Conservation (phyloP, 352 stramenopile species). For the Globisporangium middletonii region DNA sequence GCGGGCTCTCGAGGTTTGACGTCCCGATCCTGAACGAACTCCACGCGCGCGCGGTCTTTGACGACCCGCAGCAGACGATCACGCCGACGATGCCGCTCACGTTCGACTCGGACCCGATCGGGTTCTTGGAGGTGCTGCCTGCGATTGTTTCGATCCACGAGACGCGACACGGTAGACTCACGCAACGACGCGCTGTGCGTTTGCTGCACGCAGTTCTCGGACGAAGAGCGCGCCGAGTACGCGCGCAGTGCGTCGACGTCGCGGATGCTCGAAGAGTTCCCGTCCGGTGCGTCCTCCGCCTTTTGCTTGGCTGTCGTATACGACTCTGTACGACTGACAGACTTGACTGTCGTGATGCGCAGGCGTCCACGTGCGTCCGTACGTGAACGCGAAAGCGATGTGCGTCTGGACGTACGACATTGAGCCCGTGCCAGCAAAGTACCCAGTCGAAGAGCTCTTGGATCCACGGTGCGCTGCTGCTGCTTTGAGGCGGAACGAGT, state of each 20-base stretch:
- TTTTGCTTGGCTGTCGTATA: background rate
- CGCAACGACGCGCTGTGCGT: background rate
- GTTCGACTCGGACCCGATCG: conserved; percentile 68
- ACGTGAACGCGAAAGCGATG: conserved; percentile 58
- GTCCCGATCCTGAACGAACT: conserved; percentile 72
- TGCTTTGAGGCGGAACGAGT: too few species aligned
- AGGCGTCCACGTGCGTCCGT: conserved; percentile 68
- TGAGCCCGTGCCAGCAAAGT: conserved; percentile 46
- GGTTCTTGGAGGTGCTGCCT: conserved; percentile 40
- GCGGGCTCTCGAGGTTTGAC: conserved; percentile 42
- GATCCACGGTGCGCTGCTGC: conserved; percentile 33
- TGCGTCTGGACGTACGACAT: conserved; percentile 76
- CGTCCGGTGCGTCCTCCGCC: conserved; percentile 18
- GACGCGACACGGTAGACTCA: background rate
- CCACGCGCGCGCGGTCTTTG: conserved; percentile 59
- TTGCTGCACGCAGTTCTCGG: conserved; percentile 30
- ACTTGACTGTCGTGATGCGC: background rate
- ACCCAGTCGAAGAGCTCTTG: conserved; percentile 58
- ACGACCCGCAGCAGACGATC: conserved; percentile 52
- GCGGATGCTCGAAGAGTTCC: conserved; percentile 54
- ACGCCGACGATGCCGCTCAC: conserved; percentile 54
- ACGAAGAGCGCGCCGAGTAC: conserved; percentile 39
- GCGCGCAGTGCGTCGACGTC: conserved; percentile 25
- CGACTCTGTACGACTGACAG: background rate
- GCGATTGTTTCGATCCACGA: background rate